Evolutionary conservation across 805 yeast species (phyloP), one percentile per base, ranked within the genome.

Genomic region (Kazachstania psychrophila): DNA sequence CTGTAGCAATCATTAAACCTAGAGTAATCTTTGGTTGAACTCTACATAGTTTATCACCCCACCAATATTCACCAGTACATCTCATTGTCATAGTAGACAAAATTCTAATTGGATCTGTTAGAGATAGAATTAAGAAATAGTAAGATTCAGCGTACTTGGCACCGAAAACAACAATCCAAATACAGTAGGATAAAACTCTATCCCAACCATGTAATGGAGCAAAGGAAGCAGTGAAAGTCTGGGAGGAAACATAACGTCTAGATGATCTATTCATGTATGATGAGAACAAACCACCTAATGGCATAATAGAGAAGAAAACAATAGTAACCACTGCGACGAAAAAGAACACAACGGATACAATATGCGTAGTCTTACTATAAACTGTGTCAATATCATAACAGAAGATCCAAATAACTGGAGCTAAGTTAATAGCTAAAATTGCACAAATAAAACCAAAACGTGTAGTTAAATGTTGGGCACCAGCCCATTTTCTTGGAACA

Each of bases 401-500:
- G 61, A 86, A 85, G 24, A 87, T 78, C 58, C 84, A 92, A 36
- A 84, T 75, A 20, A 85, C 75, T 23, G 97, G 95, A 48, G 79
- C 94, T 55, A 89, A 66, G 64, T 89, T 92, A 46, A 78, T 55
- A 37, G 66, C 69, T 38, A 87, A 68, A 46, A 87, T 73, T 36
- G 75, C 46, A 37, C 79, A 48, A 60, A 89, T 64, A 56, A 88
- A 81, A 66, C 77, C 56, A 53, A 92, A 70, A 60, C 98, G 81
- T 64, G 95, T 83, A 23, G 86, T 66, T 58, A 89, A 73, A 61
- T 83, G 96, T 67, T 89, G 97, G 59, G 97, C 97, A 65, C 98
- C 98, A 26, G 97, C 94, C 96, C 97, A 92, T 51, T 80, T 75
- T 65, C 98, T 80, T 48, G 98, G 98, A 43, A 92, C 97, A 55